phyloP scores from a whole-genome alignment of 1,284 basidiomycete species.

The Cystobasidium pallidum region DNA sequence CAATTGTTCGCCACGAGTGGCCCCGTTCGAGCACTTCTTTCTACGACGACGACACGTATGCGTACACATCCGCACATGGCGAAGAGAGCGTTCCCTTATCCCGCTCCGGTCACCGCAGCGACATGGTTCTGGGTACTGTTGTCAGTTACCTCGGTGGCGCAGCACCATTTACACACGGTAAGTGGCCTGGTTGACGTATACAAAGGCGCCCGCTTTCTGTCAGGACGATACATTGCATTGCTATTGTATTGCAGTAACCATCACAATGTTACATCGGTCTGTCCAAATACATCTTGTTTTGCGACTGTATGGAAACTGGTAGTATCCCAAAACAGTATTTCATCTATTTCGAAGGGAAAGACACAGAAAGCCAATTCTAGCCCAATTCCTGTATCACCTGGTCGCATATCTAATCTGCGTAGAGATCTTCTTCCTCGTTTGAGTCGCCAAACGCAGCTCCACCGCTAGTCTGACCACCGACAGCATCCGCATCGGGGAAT shows the following conservation, averaged over 20 bases:
- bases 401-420: constrained; percentile 60
- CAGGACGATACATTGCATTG: background rate
- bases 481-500: constrained; percentile 79
- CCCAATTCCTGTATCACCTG: background rate
- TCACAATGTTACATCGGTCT: background rate
- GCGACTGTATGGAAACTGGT: too few species aligned
- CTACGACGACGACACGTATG: background rate
- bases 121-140: too few species aligned
- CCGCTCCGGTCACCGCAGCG: too few species aligned
- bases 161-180: too few species aligned
- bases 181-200: too few species aligned
- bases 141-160: too few species aligned
- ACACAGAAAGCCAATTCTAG: too few species aligned
- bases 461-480: constrained; percentile 60
- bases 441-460: constrained; percentile 75
- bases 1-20: background rate
- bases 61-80: too few species aligned
- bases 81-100: too few species aligned
- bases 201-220: too few species aligned
- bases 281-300: background rate
- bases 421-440: constrained; percentile 79
- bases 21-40: background rate
- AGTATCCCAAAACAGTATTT: too few species aligned
- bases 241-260: background rate
- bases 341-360: too few species aligned